Percentiles rank a stretch among this genome's conserved stretches.
Conservation (phyloP, 306 rosid genomes). For the Glycine tomentella region DNA sequence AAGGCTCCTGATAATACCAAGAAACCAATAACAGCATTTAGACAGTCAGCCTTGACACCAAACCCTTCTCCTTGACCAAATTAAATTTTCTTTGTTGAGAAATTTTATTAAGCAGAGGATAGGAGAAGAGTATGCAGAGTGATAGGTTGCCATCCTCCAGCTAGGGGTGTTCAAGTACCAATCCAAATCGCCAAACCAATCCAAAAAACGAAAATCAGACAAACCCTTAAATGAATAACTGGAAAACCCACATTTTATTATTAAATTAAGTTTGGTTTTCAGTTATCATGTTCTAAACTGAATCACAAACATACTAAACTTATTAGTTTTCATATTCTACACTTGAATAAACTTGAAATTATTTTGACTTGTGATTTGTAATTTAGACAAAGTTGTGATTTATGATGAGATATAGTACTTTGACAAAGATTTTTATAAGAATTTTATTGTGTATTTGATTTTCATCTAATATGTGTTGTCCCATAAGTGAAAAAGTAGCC, state of each 20-base stretch:
- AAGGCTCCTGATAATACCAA: slow-evolving; percentile 72
- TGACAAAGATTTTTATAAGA: neutral
- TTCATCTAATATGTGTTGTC: neutral
- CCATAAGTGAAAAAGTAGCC: neutral
- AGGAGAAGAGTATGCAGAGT: neutral
- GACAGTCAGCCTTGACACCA: slow-evolving; percentile 21
- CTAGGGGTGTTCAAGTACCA: neutral
- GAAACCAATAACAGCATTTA: slow-evolving; percentile 45
- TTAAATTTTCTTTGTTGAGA: slow-evolving; percentile 2
- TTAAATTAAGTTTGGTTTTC: neutral
- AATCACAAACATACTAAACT: no score
- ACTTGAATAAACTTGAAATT: no score
- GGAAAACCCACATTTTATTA: no score
- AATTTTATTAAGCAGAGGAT: slow-evolving; percentile 21
- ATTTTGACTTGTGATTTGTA: no score
- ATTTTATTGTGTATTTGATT: neutral
- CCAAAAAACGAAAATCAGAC: neutral
- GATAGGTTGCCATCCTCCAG: neutral
- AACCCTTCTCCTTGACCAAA: slow-evolving; percentile 28
- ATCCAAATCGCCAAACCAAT: neutral
- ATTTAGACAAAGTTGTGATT: neutral
- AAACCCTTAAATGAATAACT: neutral
- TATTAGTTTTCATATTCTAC: no score
- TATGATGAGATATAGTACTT: neutral
- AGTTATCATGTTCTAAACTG: neutral